Base-by-base conservation (phyloP, 352 stramenopile species). In the Globisporangium acanthophoron region DNA sequence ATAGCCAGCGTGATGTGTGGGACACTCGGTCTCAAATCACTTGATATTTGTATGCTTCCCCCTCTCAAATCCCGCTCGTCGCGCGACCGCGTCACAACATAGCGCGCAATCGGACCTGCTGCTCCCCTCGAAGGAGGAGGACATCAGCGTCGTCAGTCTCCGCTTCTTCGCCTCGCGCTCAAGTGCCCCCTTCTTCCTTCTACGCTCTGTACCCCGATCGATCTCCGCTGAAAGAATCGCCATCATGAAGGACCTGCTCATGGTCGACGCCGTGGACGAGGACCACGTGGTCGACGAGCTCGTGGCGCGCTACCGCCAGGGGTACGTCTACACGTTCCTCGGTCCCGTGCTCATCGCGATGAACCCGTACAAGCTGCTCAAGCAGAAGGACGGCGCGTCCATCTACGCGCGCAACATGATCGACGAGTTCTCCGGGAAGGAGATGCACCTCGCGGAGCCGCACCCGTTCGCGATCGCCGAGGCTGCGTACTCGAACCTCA, bases 281-380 rank as follows among this genome's bases (percentile, higher is more conserved):
- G 69, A 66, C 58, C 78, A 89, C 59, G 76, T 92, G 29, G 77
- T 90, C 49, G 69, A 90, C 61, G 77, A 92, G 64, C 71, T 97
- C 41, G 68, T 90, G 31, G 69, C 62, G 69, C 83, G 87, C 60
- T 96, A 94, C 70, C 70, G 70, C 52, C 80, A 88, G 52, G 71
- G 85, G 62, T 76, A 94, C 65, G 85, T 96, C 47, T 96, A 97
- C 78, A 96, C 78, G 70, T 96, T 95, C 76, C 87, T 96, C n/a
- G 89, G 89, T 0, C 83, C 85, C 37, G 86, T 97, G 56, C 82
- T 96, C 40, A 91, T 96, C 63, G 85, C 87, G 52, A 83, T 92
- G 66, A 97, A 97, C 73, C 88, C 88, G 48, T 97, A 96, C 80
- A 93, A 94, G 73, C 62, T 88, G 75, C 67, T 90, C 52, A 74